Evolutionary conservation across 768 basidiomycete genomes (phyloP), one percentile per base, ranked within the genome.

Genomic region (Tricholoma sp.): DNA sequence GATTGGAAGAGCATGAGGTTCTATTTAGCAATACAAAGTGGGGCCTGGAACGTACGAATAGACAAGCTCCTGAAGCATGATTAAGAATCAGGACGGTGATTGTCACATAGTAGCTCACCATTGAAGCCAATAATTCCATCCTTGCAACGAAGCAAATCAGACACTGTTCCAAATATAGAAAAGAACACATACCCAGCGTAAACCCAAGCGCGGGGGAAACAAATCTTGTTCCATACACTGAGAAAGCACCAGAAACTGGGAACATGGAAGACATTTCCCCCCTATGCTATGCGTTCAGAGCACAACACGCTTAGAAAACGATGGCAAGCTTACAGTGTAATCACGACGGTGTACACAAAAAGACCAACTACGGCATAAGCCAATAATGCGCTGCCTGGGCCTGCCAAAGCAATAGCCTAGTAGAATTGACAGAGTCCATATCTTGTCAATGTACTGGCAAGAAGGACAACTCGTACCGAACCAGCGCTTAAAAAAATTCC

Each of bases 201-300:
- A 84, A 85, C 4, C 81, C 84, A 29, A 86, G 72, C 2, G 81
- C 79, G 18, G 80, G 79, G 11, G 82, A 82, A 45, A 86, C 79
- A 57, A 85, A 85, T 31, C 83, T 76, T 17, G 75, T 70, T 1
- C 81, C 82, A 57, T 85, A 83, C 18, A 74, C 70, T 15, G 83
- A 80, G 65, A 85, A 85, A 33, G 81, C 79, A 33, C 83, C 85
- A 24, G 81, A 80, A 24, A 85, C 80, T 0, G 82, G 84, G 56
- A 75, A 84, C 70, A 84, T 79, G 15, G 81, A 76, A 18, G 84
- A 75, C 85, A 88, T 86, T 64, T 86, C 85, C 10, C 84, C 84
- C 32, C 80, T 82, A 34, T 32, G 53, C 52, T 36, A 37, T 32
- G 52, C 18, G 11, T 31, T 50, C 20, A 29, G 31, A 8, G 39